Evolutionary conservation across 768 basidiomycete species (phyloP).

Genomic region (Auricularia auricula-judae): DNA sequence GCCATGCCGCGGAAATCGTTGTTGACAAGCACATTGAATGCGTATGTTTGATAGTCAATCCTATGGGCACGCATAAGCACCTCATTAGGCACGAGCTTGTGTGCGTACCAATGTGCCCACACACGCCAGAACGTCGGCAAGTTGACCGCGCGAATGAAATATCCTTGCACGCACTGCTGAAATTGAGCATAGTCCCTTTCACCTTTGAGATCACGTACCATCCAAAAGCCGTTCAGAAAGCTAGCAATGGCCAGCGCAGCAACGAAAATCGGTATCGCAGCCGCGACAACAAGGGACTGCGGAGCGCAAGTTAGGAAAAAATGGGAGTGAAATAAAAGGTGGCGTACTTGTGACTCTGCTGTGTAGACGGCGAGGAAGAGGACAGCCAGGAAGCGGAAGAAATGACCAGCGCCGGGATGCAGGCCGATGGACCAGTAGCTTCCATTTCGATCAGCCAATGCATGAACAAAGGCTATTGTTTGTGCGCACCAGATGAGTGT

Average conservation of each 20-base stretch:
- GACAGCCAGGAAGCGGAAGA: constrained; percentile 46
- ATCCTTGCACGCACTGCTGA: constrained; percentile 10
- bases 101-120: constrained; percentile 40
- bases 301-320: not conserved
- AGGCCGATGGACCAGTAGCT: constrained; percentile 30
- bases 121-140: constrained; percentile 51
- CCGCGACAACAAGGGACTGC: constrained; percentile 31
- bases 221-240: constrained; percentile 46
- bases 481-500: constrained; percentile 36
- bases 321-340: not conserved
- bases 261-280: constrained; percentile 45
- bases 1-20: constrained; percentile 38
- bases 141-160: constrained; percentile 39
- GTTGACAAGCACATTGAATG: constrained; percentile 20
- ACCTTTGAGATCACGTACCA: constrained; percentile 39
- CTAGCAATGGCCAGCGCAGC: constrained; percentile 44
- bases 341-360: constrained; percentile 37
- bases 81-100: constrained; percentile 28
- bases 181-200: constrained; percentile 13
- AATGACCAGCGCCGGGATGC: constrained; percentile 33
- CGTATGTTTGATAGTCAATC: constrained; percentile 10
- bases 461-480: not conserved
- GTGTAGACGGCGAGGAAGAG: constrained; percentile 42
- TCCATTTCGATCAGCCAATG: constrained; percentile 6
- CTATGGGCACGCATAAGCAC: constrained; percentile 11